Evolutionary conservation across 1,284 basidiomycete genomes (phyloP), one percentile per base, ranked within the genome.

Genomic region (Trichosporon ovoides): DNA sequence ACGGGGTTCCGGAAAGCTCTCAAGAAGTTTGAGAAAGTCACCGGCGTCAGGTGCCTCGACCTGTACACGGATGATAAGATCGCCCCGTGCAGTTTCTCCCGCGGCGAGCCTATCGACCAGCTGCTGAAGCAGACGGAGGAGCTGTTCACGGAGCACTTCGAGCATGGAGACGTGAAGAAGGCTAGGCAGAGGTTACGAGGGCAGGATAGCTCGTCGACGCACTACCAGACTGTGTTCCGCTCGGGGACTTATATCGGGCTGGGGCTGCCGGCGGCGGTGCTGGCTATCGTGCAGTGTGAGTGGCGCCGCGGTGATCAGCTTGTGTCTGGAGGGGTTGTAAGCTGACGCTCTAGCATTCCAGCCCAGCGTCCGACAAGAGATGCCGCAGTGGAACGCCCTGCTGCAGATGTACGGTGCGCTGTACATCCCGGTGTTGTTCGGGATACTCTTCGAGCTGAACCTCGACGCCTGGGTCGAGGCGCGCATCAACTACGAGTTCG

Each of bases 21-120:
- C 62, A 97, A 93, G 78, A 98, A 96, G 78, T 96, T 92, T 67
- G 90, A 92, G 71, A 97, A 96, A 77, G 80, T 84, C 3, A 87
- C 89, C 3, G 40, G 73, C 74, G 72, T 78, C 55, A 63, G 69
- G 38, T 77, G 83, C 37, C 84, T 87, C 71, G 82, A 85, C 48
- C 81, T 83, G 57, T 95, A 89, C 75, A 88, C 85, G 79, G 78
- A 80, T n/a, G 87, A 90, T 67, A 86, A 85, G 70, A 88, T 88
- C 35, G 66, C 69, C 7, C 71, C 70, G 7, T 73, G 77, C 51
- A 66, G 76, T 7, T 78, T 83, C 24, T 77, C 80, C 7, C 72
- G 74, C 12, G 85, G 85, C 22, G 81, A 83, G 34, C 75, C 78
- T 6, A 78, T 96, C 11, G 83, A 84, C 31, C 69, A 75, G 10